Base-by-base conservation (phyloP, 345 rosid genomes). In the Rhodomyrtus tomentosa region DNA sequence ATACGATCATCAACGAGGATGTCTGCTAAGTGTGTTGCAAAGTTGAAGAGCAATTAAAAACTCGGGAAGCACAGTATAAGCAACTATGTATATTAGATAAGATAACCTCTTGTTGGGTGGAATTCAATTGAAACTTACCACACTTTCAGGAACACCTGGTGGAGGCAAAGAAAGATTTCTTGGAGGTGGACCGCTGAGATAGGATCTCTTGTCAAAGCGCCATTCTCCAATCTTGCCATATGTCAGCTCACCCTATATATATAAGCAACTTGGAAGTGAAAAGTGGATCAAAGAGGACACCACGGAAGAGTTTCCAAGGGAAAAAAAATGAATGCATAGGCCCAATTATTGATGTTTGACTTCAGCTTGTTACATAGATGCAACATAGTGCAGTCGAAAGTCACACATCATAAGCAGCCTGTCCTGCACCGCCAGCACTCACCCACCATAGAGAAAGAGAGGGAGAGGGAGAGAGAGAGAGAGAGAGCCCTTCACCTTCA, bases 141-240 rank as follows among this genome's bases (percentile, higher is more conserved):
- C 96, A 84, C 93, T 94, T 88, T 92, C 96, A 53, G 98, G 95
- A 83, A 94, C 96, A 85, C 96, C 93, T 29, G 93, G 93, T 83
- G 98, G 98, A 80, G 98, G 98, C 84, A 93, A 88, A 53, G 96
- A 81, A 82, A 93, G 92, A 82, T 94, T 94, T 90, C 84, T 92
- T 54, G 98, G 96, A 3, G 93, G 95, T 82, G 96, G 95, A 80
- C 94, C 92, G 13, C 87, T 87, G 24, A 93, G 93, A 90, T 90
- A 89, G 13, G 94, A 89, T 89, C 98, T 91, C 93, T 94, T 94
- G 88, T 94, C 95, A 56, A 94, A 94, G 54, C 91, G 91, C 98
- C 98, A 94, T 84, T 93, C 96, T 85, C 98, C 98, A 50, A 93
- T 91, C 88, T 89, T 90, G 55, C 98, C 98, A 82, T 93, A 92